Conservation (phyloP, 163 green algal genomes). For the Scenedesmus sp. region DNA sequence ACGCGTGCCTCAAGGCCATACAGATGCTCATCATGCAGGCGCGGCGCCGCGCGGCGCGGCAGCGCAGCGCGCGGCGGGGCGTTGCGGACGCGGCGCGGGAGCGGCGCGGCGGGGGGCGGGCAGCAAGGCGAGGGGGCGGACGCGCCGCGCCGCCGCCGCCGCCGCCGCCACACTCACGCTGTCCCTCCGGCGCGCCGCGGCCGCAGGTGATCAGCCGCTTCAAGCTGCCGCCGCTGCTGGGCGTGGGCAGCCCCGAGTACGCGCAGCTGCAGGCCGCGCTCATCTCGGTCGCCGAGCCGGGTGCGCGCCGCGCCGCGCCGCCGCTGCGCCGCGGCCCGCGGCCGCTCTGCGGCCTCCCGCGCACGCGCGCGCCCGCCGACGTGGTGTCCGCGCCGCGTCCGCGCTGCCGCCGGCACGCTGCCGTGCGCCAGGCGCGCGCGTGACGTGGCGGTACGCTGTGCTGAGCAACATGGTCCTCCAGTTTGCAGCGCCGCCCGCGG, state of each 20-base stretch:
- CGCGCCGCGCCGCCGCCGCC: too few species aligned
- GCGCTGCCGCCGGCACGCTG: background rate
- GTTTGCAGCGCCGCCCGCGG: conserved; percentile 19
- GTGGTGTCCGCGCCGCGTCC: too few species aligned
- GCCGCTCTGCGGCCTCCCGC: too few species aligned
- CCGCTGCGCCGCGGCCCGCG: background rate
- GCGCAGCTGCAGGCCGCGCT: conserved; percentile 13
- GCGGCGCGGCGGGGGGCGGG: too few species aligned
- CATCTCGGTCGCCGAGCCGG: conserved; percentile 16
- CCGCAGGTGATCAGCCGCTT: conserved; percentile 40
- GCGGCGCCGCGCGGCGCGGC: too few species aligned
- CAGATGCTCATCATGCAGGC: conserved; percentile 35
- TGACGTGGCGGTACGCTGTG: conserved; percentile 34
- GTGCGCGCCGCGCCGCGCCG: background rate
- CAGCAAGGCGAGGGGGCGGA: too few species aligned
- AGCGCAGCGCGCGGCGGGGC: too few species aligned
- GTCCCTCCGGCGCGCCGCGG: too few species aligned
- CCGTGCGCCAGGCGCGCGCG: conserved; percentile 11
- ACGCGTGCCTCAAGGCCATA: conserved; percentile 27
- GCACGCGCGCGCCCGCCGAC: too few species aligned
- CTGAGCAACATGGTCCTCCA: conserved; percentile 40
- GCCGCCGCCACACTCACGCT: too few species aligned
- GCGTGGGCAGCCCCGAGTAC: background rate
- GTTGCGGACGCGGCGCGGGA: too few species aligned
- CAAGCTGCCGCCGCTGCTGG: conserved; percentile 36